Base-by-base conservation (phyloP, 768 basidiomycete species). In the Arthromyces matolae region DNA sequence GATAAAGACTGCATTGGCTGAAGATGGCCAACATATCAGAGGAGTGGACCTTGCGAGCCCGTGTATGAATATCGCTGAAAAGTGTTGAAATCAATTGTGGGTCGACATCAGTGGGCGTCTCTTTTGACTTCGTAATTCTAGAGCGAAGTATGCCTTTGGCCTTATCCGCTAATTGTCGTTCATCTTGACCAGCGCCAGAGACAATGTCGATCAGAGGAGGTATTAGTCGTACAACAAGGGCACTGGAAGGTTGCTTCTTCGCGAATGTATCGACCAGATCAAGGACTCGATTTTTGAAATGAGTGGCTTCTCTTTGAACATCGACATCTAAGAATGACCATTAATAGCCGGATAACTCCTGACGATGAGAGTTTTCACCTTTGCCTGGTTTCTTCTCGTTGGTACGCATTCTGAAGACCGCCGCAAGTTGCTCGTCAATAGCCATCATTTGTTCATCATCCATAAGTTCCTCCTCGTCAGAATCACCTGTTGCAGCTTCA, bases 371-470 rank as follows among this genome's bases (percentile, higher is more conserved):
- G 25, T 27, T 52, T 76, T 48, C 44, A 88, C 90, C 81, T 74
- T 86, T 89, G 44, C 74, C 77, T 29, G 70, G 68, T 59, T 80
- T 83, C 63, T 75, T 79, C 45, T 78, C 82, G 47, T 74, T 72
- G 19, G 77, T 70, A 50, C 82, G 80, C 24, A 83, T 74, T 49
- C 79, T 78, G 78, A 99, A 95, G 24, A 93, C 84, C 42, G 84
- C 80, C 4, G 89, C 91, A 6, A 99, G 80, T 61, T 95, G 87
- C 40, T 89, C 88, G 60, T 99, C 95, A 22, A 98, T 81, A 27
- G 87, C 88, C 76, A 98, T 84, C 95, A 99, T 99, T 68, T 96
- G 91, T 20, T 98, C 94, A 61, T 99, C 95, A 61, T 96, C 89
- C 84, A 95, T 86, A 23, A 84, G 69, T 39, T 88, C 86, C 51